Evolutionary conservation across 2,329 filamentous ascomycete genomes (phyloP), one percentile per base, ranked within the genome.

Genomic region (Colletotrichum camelliae): DNA sequence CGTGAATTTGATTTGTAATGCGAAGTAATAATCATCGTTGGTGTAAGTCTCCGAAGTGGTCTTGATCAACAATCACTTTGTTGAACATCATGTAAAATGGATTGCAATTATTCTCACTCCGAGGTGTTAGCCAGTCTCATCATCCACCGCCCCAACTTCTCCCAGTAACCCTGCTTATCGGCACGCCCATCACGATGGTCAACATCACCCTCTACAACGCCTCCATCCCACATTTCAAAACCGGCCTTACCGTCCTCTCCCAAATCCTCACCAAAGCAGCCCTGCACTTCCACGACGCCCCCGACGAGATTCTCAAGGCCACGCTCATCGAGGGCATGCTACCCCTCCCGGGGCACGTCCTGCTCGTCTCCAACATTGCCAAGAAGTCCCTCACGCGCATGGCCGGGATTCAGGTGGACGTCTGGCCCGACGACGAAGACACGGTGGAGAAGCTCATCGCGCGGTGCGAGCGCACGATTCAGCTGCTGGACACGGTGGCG

Each of bases 1-100:
- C 43, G 43, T 48, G 43, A 13, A 48, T 48, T 13, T 7, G n/a
- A 48, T 48, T 48, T n/a, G 43, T 7, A 48, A 48, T 48, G 0
- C n/a, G 21, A 3, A 48, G 5, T 10, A 5, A 21, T 18, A 13
- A 21, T n/a, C 18, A 0, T 21, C 5, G 18, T 21, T 13, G 10
- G 3, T 13, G 3, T 48, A 48, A 21, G n/a, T 48, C 43, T 48
- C 43, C 43, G 43, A 48, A 0, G 4, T 4, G 10, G n/a, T 8
- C n/a, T 21, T 13, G n/a, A 48, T 48, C 7, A 48, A 3, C 43
- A 21, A 48, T 21, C n/a, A 2, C 5, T 48, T 7, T 2, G 2
- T 2, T 21, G 10, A 0, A 13, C 7, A 4, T 2, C 5, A 10
- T 2, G 10, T 48, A 48, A 21, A 21, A 12, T 43, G 18, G 37